Percentiles rank a stretch among this genome's conserved stretches.
Evolutionary conservation across 2,329 filamentous ascomycete species (phyloP).

Genomic region (Elsinoe perseae): DNA sequence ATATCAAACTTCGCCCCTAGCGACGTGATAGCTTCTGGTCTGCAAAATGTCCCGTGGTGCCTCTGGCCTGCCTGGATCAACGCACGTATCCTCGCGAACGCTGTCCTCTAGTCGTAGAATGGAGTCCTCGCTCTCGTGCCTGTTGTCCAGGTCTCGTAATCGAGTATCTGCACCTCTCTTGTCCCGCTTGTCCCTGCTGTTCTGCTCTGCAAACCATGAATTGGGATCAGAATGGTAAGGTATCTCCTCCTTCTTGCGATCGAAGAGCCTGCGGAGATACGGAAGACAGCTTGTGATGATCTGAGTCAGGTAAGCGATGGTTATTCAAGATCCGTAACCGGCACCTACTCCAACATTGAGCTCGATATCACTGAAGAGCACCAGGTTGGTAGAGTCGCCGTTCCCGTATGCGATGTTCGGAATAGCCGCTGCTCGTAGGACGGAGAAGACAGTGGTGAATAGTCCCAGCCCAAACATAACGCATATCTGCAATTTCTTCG

Average conservation of each 20-base stretch:
- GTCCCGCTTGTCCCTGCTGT: background rate
- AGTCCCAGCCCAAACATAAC: constrained; percentile 7
- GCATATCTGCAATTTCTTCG: constrained; percentile 12
- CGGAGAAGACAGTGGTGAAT: constrained; percentile 12
- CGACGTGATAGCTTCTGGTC: background rate
- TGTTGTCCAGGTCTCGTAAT: background rate
- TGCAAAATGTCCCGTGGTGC: background rate
- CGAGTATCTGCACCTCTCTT: background rate
- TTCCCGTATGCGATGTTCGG: constrained; percentile 7
- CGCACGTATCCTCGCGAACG: background rate
- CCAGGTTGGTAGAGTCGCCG: constrained; percentile 10
- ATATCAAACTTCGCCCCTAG: background rate
- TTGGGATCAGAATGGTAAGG: constrained; percentile 1
- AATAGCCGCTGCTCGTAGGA: constrained; percentile 4
- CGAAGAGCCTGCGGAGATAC: constrained; percentile 4
- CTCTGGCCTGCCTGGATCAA: background rate
- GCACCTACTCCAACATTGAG: constrained; percentile 5
- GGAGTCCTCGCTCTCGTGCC: constrained; percentile 6
- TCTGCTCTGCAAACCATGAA: background rate
- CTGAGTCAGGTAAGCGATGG: background rate
- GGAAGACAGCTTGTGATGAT: constrained; percentile 15
- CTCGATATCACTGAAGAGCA: constrained; percentile 7
- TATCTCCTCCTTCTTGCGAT: background rate
- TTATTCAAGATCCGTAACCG: background rate
- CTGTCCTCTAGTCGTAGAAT: background rate